Evolutionary conservation across 116 monocot genomes (phyloP), one percentile per base, ranked within the genome.

Genomic region (Dioscorea cayenensis): DNA sequence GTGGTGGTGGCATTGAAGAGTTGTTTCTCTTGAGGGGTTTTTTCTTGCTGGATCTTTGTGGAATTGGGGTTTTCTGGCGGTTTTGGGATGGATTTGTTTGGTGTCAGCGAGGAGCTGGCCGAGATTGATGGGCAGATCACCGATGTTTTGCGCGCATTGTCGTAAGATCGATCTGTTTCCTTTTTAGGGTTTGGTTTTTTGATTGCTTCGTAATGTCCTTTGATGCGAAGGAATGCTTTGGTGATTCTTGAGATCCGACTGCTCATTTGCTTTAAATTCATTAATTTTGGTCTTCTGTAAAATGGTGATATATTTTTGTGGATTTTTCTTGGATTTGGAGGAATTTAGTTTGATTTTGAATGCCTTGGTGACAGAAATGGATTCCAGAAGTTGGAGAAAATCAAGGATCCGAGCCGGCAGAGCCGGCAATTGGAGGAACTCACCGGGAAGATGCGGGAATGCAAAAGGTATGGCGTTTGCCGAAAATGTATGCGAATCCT

Each of bases 371-470:
- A 27, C 87, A 90, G 94, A 55, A 88, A 88, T 88, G 94, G 89
- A 49, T 95, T 95, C 73, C 91, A 95, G 76, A 91, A 95, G 68
- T 66, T 89, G 82, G 86, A 86, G 21, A 95, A 89, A 67, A 86
- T 91, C 65, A 95, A 90, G 71, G 94, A 91, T 36, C 65, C 84
- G 0, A 88, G 51, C 52, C 69, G 91, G 49, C 81, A 75, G 68
- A 91, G 88, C 73, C 78, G 91, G 81, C 94, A 95, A 70, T 64
- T 95, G 64, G 91, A 95, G 71, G 94, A 95, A 67, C 89, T 95
- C 17, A 91, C 94, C 14, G 91, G 77, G 20, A 91, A 91, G 76
- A 91, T 95, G 94, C 72, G 84, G 67, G 89, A 95, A 72, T 95
- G 94, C 76, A 95, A 95, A 77, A 86, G 89, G 94, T 95, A 77